Evolutionary conservation across 75 land plant genomes (phyloP).

Genomic region (Picea glauca): DNA sequence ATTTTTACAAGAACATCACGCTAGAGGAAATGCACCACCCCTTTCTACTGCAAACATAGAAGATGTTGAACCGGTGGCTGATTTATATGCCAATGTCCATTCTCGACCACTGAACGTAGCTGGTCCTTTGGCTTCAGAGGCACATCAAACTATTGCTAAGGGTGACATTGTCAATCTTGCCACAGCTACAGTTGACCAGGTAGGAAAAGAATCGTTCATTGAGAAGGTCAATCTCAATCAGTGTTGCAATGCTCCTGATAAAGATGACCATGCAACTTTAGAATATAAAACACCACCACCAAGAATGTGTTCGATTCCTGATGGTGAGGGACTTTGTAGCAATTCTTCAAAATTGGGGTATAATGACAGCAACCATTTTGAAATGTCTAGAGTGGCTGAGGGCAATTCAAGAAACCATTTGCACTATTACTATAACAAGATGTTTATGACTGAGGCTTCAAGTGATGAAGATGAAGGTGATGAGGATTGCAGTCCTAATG

Average conservation of each 20-base stretch:
- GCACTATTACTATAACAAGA: neutral
- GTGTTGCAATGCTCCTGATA: neutral
- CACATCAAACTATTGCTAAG: neutral
- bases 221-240: neutral
- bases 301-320: neutral
- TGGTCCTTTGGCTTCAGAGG: neutral
- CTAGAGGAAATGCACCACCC: conserved; percentile 3
- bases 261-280: neutral
- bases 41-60: conserved; percentile 3
- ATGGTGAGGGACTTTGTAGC: neutral
- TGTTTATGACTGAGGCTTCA: conserved; percentile 12
- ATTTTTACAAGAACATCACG: conserved; percentile 10
- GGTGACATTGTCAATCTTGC: neutral
- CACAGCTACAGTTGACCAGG: neutral
- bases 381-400: neutral
- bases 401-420: neutral
- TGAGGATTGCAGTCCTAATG: conserved; percentile 16
- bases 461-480: conserved; percentile 23
- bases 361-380: neutral
- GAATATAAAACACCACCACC: neutral
- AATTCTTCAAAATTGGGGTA: neutral
- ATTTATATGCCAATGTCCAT: neutral
- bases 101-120: neutral
- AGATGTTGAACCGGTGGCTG: neutral
- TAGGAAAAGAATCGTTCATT: too few relatives aligned